These are phyloP conservation scores for Coemansia sp. DNA, from an alignment of 192 early-diverging fungal species.

Conservation along the genomic window DNA sequence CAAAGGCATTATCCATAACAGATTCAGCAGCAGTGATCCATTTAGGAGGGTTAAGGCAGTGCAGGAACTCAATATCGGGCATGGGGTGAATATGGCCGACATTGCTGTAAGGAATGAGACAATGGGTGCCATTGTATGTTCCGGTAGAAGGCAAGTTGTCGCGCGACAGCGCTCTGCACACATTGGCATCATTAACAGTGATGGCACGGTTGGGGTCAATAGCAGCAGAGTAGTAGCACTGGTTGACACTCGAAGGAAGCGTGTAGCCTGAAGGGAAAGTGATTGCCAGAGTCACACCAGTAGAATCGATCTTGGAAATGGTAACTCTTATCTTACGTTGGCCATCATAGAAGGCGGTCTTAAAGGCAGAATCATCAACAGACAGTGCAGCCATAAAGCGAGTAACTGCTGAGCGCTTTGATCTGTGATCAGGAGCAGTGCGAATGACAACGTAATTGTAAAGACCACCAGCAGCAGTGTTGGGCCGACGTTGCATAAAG, in stretches of 20 bases:
- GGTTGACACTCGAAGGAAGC: neutral
- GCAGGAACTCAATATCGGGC: neutral
- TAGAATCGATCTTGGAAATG: neutral
- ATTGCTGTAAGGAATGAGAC: conserved; percentile 1
- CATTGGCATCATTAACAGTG: neutral
- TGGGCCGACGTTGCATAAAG: neutral
- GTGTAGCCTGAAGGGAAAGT: neutral
- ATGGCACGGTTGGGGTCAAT: neutral
- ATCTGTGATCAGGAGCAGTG: neutral
- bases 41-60: neutral
- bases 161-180: neutral
- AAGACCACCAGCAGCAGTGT: neutral
- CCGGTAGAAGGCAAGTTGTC: neutral
- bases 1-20: neutral
- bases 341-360: neutral
- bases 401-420: conserved; percentile 1
- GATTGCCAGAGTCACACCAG: neutral
- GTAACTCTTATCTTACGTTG: neutral
- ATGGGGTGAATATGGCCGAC: neutral
- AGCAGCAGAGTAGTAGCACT: conserved; percentile 4
- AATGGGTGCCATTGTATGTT: conserved; percentile 1
- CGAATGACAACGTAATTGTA: conserved; percentile 2
- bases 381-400: neutral
- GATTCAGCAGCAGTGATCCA: neutral
- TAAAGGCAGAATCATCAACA: neutral